phyloP scores from a whole-genome alignment of 1,284 basidiomycete genomes.

The Ganoderma multipileum region DNA sequence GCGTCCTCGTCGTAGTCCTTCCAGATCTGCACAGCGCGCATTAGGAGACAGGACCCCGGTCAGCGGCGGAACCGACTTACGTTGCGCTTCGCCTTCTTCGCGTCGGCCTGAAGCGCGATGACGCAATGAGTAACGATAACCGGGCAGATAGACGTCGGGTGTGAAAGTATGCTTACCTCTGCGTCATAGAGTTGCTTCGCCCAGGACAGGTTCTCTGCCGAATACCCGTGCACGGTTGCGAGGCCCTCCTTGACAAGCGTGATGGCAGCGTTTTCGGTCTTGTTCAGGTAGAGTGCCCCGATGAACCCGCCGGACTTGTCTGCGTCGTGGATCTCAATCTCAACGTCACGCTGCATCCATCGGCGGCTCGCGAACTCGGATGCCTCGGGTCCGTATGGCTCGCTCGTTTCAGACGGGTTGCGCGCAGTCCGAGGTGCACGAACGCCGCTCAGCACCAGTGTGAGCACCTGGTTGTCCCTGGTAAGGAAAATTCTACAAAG shows the following conservation, averaged over 20 bases:
- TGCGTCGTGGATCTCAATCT: slow-evolving; percentile 88
- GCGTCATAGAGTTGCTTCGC: slow-evolving; percentile 83
- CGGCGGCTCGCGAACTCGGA: slow-evolving; percentile 80
- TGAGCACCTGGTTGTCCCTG: slow-evolving; percentile 91
- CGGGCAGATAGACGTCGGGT: slow-evolving; percentile 12
- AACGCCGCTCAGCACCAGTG: slow-evolving; percentile 88
- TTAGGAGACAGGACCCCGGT: slow-evolving; percentile 18
- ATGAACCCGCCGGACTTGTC: slow-evolving; percentile 98
- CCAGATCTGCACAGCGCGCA: slow-evolving; percentile 70
- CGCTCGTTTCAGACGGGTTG: slow-evolving; percentile 85
- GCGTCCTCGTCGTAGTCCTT: slow-evolving; percentile 77
- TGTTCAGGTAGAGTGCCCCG: slow-evolving; percentile 83
- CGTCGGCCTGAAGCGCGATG: slow-evolving; percentile 62
- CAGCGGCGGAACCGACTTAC: slow-evolving; percentile 46
- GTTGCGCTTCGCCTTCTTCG: slow-evolving; percentile 79
- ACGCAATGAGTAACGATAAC: slow-evolving; percentile 5
- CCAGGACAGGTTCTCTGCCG: slow-evolving; percentile 84
- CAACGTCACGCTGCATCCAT: slow-evolving; percentile 95
- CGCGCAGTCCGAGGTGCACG: slow-evolving; percentile 85
- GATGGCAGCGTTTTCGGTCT: slow-evolving; percentile 87
- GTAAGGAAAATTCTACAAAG: slow-evolving; percentile 76
- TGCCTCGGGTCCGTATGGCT: slow-evolving; percentile 89
- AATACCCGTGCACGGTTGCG: slow-evolving; percentile 87
- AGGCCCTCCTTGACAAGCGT: slow-evolving; percentile 86
- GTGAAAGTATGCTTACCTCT: slow-evolving; percentile 58